Base-by-base conservation (phyloP, 805 yeast genomes). In the Suhomyces sp. region DNA sequence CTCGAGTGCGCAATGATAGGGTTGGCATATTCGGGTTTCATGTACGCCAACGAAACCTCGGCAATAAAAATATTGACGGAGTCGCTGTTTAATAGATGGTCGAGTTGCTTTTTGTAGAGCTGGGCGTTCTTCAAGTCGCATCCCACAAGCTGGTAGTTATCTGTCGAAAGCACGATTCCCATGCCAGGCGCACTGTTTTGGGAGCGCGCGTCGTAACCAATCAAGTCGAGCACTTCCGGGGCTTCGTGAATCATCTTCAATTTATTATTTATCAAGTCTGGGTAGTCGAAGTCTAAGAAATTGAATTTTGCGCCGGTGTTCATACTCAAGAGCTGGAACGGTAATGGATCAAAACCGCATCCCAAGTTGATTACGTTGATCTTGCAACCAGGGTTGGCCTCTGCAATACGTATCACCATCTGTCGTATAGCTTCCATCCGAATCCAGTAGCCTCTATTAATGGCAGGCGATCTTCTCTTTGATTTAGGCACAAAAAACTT, bases 371-470 rank as follows among this genome's bases (percentile, higher is more conserved):
- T 75, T 1, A 89, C 73, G 10, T 69, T 62, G 5, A 80, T 71
- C 10, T 56, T 58, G 4, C 58, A 52, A 3, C 51, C 53, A 3
- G 56, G 63, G 21, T 68, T 63, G 8, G 59, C 47, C 5, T 39
- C 53, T 2, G 79, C 63, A n/a, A 87, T 81, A 22, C 76, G 67
- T 24, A 73, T 67, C 12, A 87, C 71, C 39, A 81, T 67, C 41
- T 74, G 73, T 54, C 81, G 77, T 47, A 89, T 84, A 2, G 89
- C 82, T 58, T 85, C 83, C 83, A 88, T 83, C 52, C 96, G 73
- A 9, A 86, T 72, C 92, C 94, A 88, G 66, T 88, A 88, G 0
- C 96, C 96, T 57, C 96, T 70, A 60, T 89, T 89, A 37, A 88
- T 87, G 3, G 87, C 84, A 0, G 96, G 96, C 0, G 93, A 84